Base-by-base conservation (phyloP, 441 rosid species). In the Hypseocharis bilobata region DNA sequence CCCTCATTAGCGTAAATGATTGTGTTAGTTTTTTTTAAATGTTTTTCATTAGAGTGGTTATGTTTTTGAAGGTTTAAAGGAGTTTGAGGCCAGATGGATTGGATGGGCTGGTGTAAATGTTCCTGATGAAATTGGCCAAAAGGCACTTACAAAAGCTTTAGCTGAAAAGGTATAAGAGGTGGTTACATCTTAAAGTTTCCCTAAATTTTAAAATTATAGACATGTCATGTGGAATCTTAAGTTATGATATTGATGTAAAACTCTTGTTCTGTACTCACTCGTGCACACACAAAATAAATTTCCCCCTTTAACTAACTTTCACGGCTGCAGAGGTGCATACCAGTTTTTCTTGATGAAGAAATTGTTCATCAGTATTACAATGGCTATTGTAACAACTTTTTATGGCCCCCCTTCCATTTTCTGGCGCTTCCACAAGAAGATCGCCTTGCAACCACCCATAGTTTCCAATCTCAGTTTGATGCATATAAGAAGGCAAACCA, bases 81-180 rank as follows among this genome's bases (percentile, higher is more conserved):
- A 86, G 62, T 89, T 94, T 63, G 99, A 94, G 75, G 96, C 97
- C 10, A 89, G 92, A 76, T 94, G 99, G 99, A 94, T 94, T 66
- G 99, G 99, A 59, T 94, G 99, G 99, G 99, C 99, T 67, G 99
- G 99, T 14, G 99, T 94, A 32, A 89, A 94, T 82, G 99, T 94
- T 61, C 96, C 99, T 2, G 99, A 94, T 74, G 94, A 91, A 70
- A 82, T 80, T 69, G 99, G 99, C 13, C 99, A 91, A 82, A 82
- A 74, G 69, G 96, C 99, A 65, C 93, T 94, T 20, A 89, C 81
- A 23, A 86, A 85, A 78, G 93, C 97, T 77, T 82, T 94, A 80
- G 97, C 97, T 70, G 96, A 89, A 73, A 94, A 91, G 87, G 99
- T 89, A 77, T 19, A 45, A 28, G 26, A 13, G 69, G 56, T 49